A percentile compares a stretch with the other conserved stretches of the same genome.
These are phyloP conservation scores for Cylindrotheca fusiformis DNA, from an alignment of 108 stramenopile species.

Conservation along the genomic window DNA sequence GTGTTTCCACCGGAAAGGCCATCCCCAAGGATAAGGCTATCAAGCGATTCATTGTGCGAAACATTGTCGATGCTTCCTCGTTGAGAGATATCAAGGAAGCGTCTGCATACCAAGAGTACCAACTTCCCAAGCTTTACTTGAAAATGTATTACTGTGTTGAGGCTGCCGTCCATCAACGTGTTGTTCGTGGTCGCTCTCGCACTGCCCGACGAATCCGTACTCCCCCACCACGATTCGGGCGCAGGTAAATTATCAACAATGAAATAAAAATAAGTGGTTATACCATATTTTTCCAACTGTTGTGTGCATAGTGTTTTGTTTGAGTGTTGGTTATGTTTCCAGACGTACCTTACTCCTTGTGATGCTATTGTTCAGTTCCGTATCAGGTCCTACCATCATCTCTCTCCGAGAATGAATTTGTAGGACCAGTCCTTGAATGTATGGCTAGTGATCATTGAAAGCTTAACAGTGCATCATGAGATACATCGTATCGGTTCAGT, in stretches of 20 bases:
- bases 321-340: no score
- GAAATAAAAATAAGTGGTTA: no score
- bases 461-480: no score
- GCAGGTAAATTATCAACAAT: constrained; percentile 19
- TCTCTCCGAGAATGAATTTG: no score
- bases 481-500: no score
- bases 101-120: constrained; percentile 98
- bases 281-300: no score
- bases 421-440: no score
- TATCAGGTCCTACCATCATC: no score
- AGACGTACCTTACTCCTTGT: no score
- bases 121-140: constrained; percentile 98
- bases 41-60: constrained; percentile 99
- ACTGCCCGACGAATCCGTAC: constrained; percentile 91
- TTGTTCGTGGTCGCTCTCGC: constrained; percentile 96
- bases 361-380: no score
- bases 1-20: constrained; percentile 98
- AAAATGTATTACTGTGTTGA: constrained; percentile 99
- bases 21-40: constrained; percentile 99
- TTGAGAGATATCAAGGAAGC: constrained; percentile 99
- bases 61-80: constrained; percentile 99
- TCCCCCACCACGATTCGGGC: constrained; percentile 79
- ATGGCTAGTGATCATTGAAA: no score
- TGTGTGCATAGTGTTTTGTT: no score
- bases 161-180: constrained; percentile 99